These are phyloP conservation scores for Russula ochroleuca DNA, from an alignment of 768 basidiomycete species.

Conservation along the genomic window DNA sequence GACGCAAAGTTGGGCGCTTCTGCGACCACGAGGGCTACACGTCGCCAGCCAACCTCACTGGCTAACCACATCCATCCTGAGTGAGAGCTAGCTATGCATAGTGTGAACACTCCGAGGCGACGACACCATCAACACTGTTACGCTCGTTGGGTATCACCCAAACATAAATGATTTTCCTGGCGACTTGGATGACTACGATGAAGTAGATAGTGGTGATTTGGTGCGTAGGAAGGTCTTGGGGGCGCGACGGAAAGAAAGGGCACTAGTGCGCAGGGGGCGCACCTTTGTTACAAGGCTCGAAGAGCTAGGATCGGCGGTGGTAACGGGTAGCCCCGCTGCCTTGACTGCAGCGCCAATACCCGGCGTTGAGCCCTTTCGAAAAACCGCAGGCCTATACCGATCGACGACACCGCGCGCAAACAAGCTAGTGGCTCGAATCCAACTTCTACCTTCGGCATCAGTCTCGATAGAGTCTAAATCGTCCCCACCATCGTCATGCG, in stretches of 20 bases:
- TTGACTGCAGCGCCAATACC: slow-evolving; percentile 44
- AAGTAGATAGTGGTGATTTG: slow-evolving; percentile 51
- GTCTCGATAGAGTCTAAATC: slow-evolving; percentile 91
- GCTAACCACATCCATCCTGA: too few species aligned
- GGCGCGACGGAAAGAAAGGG: slow-evolving; percentile 67
- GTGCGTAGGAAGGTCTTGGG: slow-evolving; percentile 69
- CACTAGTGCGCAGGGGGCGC: slow-evolving; percentile 63
- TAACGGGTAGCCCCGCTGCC: slow-evolving; percentile 7
- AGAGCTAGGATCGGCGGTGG: slow-evolving; percentile 34
- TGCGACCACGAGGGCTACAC: too few species aligned
- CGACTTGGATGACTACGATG: slow-evolving; percentile 37
- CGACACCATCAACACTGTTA: slow-evolving; percentile 39
- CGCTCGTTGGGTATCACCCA: slow-evolving; percentile 45
- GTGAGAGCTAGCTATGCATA: slow-evolving; percentile 53
- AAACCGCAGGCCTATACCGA: slow-evolving; percentile 77
- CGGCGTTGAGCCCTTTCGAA: slow-evolving; percentile 76
- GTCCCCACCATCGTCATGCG: slow-evolving; percentile 46
- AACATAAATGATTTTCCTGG: slow-evolving; percentile 36
- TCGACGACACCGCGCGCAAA: slow-evolving; percentile 90
- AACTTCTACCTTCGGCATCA: slow-evolving; percentile 77
- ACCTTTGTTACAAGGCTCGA: slow-evolving; percentile 49
- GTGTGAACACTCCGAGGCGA: slow-evolving; percentile 51
- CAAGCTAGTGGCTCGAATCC: slow-evolving; percentile 70
- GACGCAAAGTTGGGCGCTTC: too few species aligned
- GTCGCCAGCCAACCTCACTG: too few species aligned